These are phyloP conservation scores for Salvia rosmarinus DNA, from an alignment of 257 asterid genomes.

Conservation along the genomic window DNA sequence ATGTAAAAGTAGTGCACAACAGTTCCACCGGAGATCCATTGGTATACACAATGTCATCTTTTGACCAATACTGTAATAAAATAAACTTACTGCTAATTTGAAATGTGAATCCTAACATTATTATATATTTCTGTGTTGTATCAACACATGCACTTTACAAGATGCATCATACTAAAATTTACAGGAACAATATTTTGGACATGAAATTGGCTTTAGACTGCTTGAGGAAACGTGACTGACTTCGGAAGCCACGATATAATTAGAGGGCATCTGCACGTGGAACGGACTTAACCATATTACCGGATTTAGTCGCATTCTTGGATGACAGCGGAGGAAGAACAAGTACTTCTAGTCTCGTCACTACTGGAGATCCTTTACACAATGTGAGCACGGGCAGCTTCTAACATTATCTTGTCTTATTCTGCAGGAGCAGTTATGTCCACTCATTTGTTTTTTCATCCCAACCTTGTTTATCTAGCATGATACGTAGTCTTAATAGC, in stretches of 20 bases:
- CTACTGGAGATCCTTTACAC: slow-evolving; percentile 49
- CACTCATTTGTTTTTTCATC: not conserved
- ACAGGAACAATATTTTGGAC: slow-evolving; percentile 29
- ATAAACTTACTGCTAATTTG: not conserved
- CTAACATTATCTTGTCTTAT: slow-evolving; percentile 71
- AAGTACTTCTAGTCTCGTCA: slow-evolving; percentile 34
- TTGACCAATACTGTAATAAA: not conserved
- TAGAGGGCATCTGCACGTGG: not conserved
- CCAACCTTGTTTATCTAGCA: not conserved
- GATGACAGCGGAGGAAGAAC: slow-evolving; percentile 35
- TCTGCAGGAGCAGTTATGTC: slow-evolving; percentile 49
- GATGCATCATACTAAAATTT: slow-evolving; percentile 11
- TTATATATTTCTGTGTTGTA: not conserved
- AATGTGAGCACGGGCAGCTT: slow-evolving; percentile 66
- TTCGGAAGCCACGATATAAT: not conserved
- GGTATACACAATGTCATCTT: too few relatives aligned
- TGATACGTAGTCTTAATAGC: not conserved
- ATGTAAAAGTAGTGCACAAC: not conserved
- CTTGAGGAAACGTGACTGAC: not conserved
- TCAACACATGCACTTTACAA: slow-evolving; percentile 4
- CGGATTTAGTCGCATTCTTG: slow-evolving; percentile 42
- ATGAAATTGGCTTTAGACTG: not conserved
- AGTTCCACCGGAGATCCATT: too few relatives aligned
- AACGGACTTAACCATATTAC: not conserved
- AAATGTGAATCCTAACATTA: slow-evolving; percentile 16